Evolutionary conservation across 306 rosid genomes (phyloP), one percentile per base, ranked within the genome.

Genomic region (Elaeagnus macrophylla): DNA sequence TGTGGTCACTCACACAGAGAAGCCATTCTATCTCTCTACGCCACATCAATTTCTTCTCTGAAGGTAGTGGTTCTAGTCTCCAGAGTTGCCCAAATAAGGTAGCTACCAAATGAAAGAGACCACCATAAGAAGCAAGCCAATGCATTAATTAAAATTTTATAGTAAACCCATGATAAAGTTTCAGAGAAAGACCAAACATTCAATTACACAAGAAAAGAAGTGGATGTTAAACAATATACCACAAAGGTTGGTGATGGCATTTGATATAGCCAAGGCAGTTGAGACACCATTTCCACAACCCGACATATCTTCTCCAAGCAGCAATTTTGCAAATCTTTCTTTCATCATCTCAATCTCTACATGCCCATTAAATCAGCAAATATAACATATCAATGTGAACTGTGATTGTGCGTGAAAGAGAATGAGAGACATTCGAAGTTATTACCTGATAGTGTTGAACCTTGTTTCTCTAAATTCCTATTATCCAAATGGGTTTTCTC

Each of bases 281-380:
- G 77, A 69, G 38, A 84, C 97, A 56, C 97, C 97, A 68, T 91
- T 86, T 65, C 97, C 97, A 57, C 86, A 78, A 13, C 97, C 97
- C 6, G 97, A 91, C 97, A 91, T 84, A 69, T 91, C 96, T 75
- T 91, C 97, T 40, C 97, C 97, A 66, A 91, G 95, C 70, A 91
- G 59, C 81, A 91, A 71, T 67, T 86, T 91, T 52, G 97, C 69
- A 68, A 91, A 86, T 72, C 97, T 76, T 54, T 91, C 97, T 76
- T 79, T 86, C 96, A 90, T 83, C 94, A 91, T 66, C 64, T 91
- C 93, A 64, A 75, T 61, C 71, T 75, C 95, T 91, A 68, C 54
- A 25, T 32, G 67, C 8, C 61, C 39, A 57, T 45, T 36, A 75
- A 62, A 59, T 54, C 39, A 79, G 6, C 12, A 25, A 47, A 49